Evolutionary conservation across 768 basidiomycete species (phyloP).

Genomic region (Solioccasus polychromus): DNA sequence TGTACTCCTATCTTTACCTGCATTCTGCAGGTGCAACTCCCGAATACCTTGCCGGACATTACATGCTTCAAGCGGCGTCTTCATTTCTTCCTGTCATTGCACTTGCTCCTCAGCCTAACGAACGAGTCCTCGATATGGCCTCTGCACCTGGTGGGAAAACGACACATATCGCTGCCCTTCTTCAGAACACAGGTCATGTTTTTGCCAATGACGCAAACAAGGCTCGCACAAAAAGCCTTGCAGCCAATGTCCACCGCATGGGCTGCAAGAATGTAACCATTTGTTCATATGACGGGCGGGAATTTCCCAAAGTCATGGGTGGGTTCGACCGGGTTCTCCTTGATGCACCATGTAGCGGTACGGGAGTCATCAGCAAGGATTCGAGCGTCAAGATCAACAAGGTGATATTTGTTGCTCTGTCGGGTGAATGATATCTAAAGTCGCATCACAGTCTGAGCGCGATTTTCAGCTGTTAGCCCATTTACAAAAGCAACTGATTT

Average conservation of each 20-base stretch:
- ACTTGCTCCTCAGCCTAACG: slow-evolving; percentile 86
- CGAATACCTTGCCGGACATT: slow-evolving; percentile 98
- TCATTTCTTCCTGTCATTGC: slow-evolving; percentile 99
- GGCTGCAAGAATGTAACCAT: slow-evolving; percentile 98
- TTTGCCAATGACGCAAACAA: slow-evolving; percentile 98
- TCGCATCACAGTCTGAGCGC: slow-evolving; percentile 69
- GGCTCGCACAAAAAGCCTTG: slow-evolving; percentile 90
- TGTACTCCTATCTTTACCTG: neutral
- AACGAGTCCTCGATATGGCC: slow-evolving; percentile 97
- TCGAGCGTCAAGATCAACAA: slow-evolving; percentile 98
- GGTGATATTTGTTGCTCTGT: slow-evolving; percentile 41
- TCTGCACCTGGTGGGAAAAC: slow-evolving; percentile 98
- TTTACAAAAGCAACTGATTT: slow-evolving; percentile 95
- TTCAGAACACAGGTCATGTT: slow-evolving; percentile 97
- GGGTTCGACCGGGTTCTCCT: slow-evolving; percentile 97
- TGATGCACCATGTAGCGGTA: slow-evolving; percentile 97
- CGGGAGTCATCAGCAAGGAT: slow-evolving; percentile 98
- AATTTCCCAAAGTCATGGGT: slow-evolving; percentile 98
- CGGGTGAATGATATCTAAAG: slow-evolving; percentile 5
- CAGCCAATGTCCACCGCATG: slow-evolving; percentile 93
- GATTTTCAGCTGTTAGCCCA: slow-evolving; percentile 97
- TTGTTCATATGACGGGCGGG: slow-evolving; percentile 94
- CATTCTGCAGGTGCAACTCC: slow-evolving; percentile 76
- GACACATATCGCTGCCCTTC: slow-evolving; percentile 93
- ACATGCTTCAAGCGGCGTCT: slow-evolving; percentile 98